Evolutionary conservation across 78 protist genomes (phyloP).

Genomic region (Blattamonas nauphoetae): DNA sequence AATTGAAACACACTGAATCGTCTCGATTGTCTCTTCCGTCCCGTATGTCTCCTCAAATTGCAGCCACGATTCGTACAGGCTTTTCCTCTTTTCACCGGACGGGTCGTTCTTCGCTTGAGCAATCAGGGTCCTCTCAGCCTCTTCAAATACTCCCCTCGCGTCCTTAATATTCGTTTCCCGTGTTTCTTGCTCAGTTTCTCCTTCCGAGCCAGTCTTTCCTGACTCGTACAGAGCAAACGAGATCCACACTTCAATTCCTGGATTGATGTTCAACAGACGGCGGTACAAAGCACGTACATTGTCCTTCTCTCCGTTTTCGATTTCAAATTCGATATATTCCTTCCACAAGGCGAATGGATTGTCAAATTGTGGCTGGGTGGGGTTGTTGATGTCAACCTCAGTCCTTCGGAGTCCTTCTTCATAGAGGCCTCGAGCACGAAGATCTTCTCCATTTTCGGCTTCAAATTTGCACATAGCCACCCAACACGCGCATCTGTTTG

Average conservation of each 20-base stretch:
- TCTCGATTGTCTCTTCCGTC: too few species aligned
- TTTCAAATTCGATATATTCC: conserved; percentile 57
- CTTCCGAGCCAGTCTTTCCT: too few species aligned
- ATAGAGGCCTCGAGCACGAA: neutral
- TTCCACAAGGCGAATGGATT: conserved; percentile 87
- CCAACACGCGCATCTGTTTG: neutral
- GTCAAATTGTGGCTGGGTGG: conserved; percentile 72
- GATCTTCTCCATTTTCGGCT: neutral
- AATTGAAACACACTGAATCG: too few species aligned
- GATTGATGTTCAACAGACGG: neutral
- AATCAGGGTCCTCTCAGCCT: too few species aligned
- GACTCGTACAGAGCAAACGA: conserved; percentile 15
- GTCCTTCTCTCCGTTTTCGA: conserved; percentile 32
- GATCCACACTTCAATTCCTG: neutral
- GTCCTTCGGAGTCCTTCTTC: conserved; percentile 49
- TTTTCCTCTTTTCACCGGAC: too few species aligned
- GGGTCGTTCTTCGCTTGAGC: too few species aligned
- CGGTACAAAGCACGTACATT: conserved; percentile 21
- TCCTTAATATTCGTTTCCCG: too few species aligned
- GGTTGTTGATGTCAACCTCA: conserved; percentile 70
- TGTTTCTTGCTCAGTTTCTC: too few species aligned
- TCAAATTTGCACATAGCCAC: neutral
- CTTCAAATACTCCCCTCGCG: too few species aligned
- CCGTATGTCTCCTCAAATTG: too few species aligned
- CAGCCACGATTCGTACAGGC: too few species aligned